Percentiles rank a stretch among this genome's conserved stretches.
Evolutionary conservation across 1,139 yeast species (phyloP).

Genomic region (Hyphopichia khmerensis): DNA sequence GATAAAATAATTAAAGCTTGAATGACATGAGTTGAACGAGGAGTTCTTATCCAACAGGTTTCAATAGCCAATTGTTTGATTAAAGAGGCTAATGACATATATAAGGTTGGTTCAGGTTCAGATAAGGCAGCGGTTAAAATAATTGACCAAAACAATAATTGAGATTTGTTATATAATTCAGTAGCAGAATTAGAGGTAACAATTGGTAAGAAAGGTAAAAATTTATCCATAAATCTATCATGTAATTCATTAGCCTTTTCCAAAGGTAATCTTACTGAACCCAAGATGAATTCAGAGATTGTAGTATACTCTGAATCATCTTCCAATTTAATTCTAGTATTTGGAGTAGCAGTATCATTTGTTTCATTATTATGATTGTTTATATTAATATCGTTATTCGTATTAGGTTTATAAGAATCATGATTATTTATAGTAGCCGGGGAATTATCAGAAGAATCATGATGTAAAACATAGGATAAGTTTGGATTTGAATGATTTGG

Average conservation of each 20-base stretch:
- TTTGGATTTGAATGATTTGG: constrained; percentile 7
- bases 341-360: background rate
- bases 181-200: constrained; percentile 69
- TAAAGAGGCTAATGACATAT: constrained; percentile 70
- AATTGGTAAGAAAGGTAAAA: constrained; percentile 79
- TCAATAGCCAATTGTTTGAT: constrained; percentile 88
- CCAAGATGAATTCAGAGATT: constrained; percentile 65
- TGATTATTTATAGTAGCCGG: constrained; percentile 11
- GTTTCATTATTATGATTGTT: background rate
- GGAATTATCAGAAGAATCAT: constrained; percentile 27
- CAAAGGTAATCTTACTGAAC: constrained; percentile 67
- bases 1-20: constrained; percentile 82
- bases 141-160: constrained; percentile 86
- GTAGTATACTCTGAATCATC: constrained; percentile 14
- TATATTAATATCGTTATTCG: background rate
- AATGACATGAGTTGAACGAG: constrained; percentile 89
- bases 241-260: constrained; percentile 74
- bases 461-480: constrained; percentile 16
- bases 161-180: constrained; percentile 80
- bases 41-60: constrained; percentile 91
- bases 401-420: background rate
- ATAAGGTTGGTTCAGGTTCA: constrained; percentile 83
- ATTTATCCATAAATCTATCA: constrained; percentile 60
- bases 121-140: constrained; percentile 82
- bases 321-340: constrained; percentile 1